Percentiles rank a stretch among this genome's conserved stretches.
phyloP scores from a whole-genome alignment of 148 eudicot genomes.

The Rhododendron simsii region DNA sequence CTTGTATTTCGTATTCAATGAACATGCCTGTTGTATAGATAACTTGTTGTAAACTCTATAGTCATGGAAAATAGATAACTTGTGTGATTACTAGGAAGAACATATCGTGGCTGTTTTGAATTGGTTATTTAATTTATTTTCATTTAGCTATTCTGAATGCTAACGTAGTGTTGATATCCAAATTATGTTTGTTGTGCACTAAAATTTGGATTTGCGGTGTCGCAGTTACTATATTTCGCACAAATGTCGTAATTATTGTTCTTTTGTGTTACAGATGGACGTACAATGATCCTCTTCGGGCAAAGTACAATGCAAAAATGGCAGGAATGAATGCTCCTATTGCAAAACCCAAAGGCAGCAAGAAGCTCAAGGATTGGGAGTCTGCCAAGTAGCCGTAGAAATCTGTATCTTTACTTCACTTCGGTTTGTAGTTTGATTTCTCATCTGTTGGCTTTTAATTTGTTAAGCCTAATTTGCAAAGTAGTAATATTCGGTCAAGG shows the following conservation, averaged over 20 bases:
- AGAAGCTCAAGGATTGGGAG: constrained; percentile 13
- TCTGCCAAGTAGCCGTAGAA: neutral
- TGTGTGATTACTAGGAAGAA: neutral
- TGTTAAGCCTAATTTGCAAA: neutral
- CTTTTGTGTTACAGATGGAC: constrained; percentile 15
- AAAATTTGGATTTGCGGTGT: neutral
- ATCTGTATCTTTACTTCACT: neutral
- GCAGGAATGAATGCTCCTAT: constrained; percentile 27
- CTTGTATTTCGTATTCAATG: neutral
- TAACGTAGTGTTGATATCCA: neutral
- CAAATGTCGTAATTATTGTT: neutral
- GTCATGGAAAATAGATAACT: neutral
- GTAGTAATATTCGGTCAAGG: neutral
- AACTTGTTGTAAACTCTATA: neutral
- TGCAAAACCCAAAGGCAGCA: constrained; percentile 26
- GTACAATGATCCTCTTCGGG: neutral
- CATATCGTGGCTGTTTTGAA: neutral
- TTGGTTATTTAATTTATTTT: neutral
- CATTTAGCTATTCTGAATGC: neutral
- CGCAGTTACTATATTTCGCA: neutral
- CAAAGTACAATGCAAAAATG: constrained; percentile 28
- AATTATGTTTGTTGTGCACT: neutral
- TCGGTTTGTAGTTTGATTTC: neutral
- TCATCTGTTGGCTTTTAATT: neutral
- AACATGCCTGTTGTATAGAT: neutral